Percentiles rank a stretch among this genome's conserved stretches.
Conservation (phyloP, 1,139 yeast genomes). For the Saccharomycopsis crataegensis region DNA sequence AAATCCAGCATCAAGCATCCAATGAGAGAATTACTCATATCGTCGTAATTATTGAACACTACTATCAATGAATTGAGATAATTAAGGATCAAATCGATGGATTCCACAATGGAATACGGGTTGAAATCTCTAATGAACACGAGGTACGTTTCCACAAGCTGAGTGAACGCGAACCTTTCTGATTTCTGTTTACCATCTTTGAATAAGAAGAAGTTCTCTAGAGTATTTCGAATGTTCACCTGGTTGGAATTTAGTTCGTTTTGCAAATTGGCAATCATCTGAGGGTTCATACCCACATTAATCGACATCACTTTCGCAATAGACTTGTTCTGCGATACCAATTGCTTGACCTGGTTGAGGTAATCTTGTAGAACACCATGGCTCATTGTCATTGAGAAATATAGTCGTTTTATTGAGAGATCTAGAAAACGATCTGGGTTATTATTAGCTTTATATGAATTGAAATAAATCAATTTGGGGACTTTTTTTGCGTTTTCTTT, state of each 20-base stretch:
- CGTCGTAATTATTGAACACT: conserved; percentile 17
- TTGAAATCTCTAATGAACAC: conserved; percentile 9
- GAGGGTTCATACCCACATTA: conserved; percentile 1
- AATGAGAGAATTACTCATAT: conserved; percentile 3
- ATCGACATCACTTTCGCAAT: background rate
- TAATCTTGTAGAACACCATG: background rate
- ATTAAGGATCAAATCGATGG: conserved; percentile 14
- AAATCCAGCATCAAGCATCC: conserved; percentile 5
- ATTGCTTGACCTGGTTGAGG: background rate
- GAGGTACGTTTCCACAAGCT: conserved; percentile 6
- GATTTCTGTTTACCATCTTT: conserved; percentile 1
- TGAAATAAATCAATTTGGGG: too few relatives aligned
- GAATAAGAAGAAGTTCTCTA: conserved; percentile 1
- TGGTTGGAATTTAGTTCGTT: background rate
- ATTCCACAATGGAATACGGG: conserved; percentile 10
- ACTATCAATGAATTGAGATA: conserved; percentile 14
- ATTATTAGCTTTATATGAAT: too few relatives aligned
- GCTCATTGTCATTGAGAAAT: too few relatives aligned
- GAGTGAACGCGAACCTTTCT: conserved; percentile 9
- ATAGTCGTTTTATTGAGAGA: too few relatives aligned
- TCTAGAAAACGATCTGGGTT: too few relatives aligned
- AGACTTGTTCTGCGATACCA: background rate
- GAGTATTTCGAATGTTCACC: background rate
- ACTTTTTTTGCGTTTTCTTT: too few relatives aligned
- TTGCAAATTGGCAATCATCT: conserved; percentile 2